A percentile compares a stretch with the other conserved stretches of the same genome.
These are phyloP conservation scores for Colletotrichum ledebouriae DNA, from an alignment of 2,329 filamentous ascomycete species.

Conservation along the genomic window DNA sequence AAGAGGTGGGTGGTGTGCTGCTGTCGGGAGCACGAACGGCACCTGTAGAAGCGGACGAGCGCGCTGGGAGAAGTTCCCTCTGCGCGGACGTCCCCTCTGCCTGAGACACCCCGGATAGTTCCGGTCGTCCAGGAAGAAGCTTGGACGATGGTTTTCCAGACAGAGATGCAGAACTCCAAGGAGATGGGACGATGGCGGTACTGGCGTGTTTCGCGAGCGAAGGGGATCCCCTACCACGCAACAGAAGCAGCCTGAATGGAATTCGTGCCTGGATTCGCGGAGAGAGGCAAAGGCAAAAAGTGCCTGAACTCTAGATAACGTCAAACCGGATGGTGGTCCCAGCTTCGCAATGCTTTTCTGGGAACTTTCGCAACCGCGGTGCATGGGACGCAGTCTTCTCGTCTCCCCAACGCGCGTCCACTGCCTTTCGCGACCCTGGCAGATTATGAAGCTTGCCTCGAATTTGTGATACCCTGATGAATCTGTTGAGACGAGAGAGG, in stretches of 20 bases:
- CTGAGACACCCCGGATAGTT: constrained; percentile 6
- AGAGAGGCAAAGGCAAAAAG: too few relatives aligned
- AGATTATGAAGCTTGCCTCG: not conserved
- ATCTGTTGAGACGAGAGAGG: not conserved
- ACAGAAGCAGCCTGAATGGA: too few relatives aligned
- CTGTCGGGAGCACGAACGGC: not conserved
- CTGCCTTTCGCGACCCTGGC: not conserved
- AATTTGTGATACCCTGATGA: not conserved
- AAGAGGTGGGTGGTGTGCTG: not conserved
- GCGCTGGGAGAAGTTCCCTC: too few relatives aligned
- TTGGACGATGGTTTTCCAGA: constrained; percentile 2
- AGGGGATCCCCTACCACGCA: not conserved
- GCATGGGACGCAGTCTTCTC: too few relatives aligned
- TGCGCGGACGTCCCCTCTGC: too few relatives aligned
- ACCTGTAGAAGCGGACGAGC: not conserved
- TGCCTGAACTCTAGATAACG: too few relatives aligned
- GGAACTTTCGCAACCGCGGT: too few relatives aligned
- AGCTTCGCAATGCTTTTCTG: not conserved
- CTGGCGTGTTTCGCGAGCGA: not conserved
- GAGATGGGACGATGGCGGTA: constrained; percentile 5
- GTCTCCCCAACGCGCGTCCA: constrained; percentile 11
- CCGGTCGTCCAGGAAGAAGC: constrained; percentile 13
- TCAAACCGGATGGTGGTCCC: not conserved
- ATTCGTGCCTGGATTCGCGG: too few relatives aligned
- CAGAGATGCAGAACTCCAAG: not conserved